Percentiles rank a stretch among this genome's conserved stretches.
phyloP scores from a whole-genome alignment of 1,139 yeast genomes.

The Kodamaea plutei region DNA sequence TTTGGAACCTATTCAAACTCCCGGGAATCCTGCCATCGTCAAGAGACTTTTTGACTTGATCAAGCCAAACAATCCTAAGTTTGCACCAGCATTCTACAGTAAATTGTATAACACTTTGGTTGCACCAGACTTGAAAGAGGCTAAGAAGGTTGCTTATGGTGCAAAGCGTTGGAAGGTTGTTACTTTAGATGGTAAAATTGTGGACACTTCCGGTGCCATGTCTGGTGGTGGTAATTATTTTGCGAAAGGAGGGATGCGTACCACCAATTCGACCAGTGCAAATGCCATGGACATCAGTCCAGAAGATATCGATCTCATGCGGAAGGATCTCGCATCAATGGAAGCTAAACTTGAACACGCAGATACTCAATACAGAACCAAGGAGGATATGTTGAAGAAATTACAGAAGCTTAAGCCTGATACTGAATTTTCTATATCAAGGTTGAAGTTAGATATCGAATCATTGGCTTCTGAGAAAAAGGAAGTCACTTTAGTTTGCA shows the following conservation, averaged over 20 bases:
- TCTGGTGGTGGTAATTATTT: constrained; percentile 88
- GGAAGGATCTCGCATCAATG: constrained; percentile 46
- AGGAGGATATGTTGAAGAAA: constrained; percentile 55
- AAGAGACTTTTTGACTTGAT: constrained; percentile 86
- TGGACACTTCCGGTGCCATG: constrained; percentile 95
- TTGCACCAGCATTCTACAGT: constrained; percentile 85
- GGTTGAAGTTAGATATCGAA: constrained; percentile 61
- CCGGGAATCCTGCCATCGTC: constrained; percentile 62
- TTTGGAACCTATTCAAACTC: constrained; percentile 56
- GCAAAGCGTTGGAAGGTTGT: constrained; percentile 80
- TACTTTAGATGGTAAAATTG: constrained; percentile 85
- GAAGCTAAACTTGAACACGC: constrained; percentile 57
- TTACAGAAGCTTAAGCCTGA: constrained; percentile 68
- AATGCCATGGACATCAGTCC: constrained; percentile 36
- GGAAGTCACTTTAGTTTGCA: constrained; percentile 37
- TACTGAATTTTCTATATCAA: constrained; percentile 59
- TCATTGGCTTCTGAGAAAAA: constrained; percentile 48
- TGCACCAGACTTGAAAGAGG: constrained; percentile 73
- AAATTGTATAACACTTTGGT: constrained; percentile 85
- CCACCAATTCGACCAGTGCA: constrained; percentile 21
- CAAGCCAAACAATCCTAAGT: constrained; percentile 58
- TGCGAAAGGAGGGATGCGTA: constrained; percentile 62
- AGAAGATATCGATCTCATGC: constrained; percentile 56
- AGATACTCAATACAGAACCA: constrained; percentile 51
- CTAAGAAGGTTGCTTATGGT: constrained; percentile 87